Evolutionary conservation across 2,329 filamentous ascomycete species (phyloP).

Genomic region (Trichoderma brevicompactum): DNA sequence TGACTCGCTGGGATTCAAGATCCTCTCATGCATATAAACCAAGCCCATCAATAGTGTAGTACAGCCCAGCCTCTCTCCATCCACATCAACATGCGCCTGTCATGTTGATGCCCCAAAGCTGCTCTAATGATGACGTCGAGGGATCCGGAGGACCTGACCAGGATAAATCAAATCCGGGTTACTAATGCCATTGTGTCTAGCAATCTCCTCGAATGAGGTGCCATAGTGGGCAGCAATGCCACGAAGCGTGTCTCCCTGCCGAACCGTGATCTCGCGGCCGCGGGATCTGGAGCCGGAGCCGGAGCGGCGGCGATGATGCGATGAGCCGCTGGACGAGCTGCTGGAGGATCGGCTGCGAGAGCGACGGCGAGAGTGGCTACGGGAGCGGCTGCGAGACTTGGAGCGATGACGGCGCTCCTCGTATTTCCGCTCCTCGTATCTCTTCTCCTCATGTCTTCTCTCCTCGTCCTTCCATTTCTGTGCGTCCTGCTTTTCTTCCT

Average conservation of each 20-base stretch:
- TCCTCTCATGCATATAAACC: too few relatives aligned
- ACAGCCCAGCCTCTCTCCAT: too few relatives aligned
- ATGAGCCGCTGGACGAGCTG: conserved; percentile 31
- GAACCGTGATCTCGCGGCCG: conserved; percentile 41
- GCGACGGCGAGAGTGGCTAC: conserved; percentile 5
- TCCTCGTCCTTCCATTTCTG: conserved; percentile 32
- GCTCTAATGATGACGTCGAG: conserved; percentile 30
- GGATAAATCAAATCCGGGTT: conserved; percentile 51
- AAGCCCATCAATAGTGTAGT: too few relatives aligned
- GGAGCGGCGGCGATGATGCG: conserved; percentile 11
- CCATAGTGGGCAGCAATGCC: conserved; percentile 43
- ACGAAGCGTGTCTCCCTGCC: conserved; percentile 49
- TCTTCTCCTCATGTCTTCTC: conserved; percentile 8
- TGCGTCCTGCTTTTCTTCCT: conserved; percentile 46
- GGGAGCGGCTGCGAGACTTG: conserved; percentile 29
- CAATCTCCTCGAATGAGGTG: conserved; percentile 46
- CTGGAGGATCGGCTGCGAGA: conserved; percentile 26
- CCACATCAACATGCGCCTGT: too few relatives aligned
- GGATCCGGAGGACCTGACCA: conserved; percentile 46
- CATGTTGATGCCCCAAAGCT: too few relatives aligned
- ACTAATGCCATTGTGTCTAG: conserved; percentile 44
- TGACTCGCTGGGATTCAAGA: too few relatives aligned
- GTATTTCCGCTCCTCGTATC: conserved; percentile 31
- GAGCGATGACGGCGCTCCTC: conserved; percentile 29
- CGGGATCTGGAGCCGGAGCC: conserved; percentile 30